A percentile compares a stretch with the other conserved stretches of the same genome.
These are phyloP conservation scores for Eurotiales sp. DNA, from an alignment of 2,329 filamentous ascomycete genomes.

Conservation along the genomic window DNA sequence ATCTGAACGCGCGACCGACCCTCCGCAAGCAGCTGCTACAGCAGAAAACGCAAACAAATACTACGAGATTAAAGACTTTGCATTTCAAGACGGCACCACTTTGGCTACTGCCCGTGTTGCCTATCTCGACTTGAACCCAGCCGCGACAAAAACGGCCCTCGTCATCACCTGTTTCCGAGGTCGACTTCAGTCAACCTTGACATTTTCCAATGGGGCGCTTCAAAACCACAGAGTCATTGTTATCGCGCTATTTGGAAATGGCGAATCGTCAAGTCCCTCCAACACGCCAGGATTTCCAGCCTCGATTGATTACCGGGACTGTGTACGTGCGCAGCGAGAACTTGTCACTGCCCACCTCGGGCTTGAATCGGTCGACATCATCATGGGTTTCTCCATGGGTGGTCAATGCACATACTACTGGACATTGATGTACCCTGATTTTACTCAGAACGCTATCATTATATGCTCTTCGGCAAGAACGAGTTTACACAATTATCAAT, in stretches of 20 bases:
- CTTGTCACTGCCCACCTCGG: constrained; percentile 36
- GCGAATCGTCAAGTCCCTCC: constrained; percentile 47
- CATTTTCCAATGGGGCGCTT: constrained; percentile 43
- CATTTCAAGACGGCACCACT: constrained; percentile 34
- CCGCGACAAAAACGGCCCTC: constrained; percentile 38
- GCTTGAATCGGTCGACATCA: constrained; percentile 35
- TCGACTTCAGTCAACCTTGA: constrained; percentile 47
- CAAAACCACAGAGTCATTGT: constrained; percentile 43
- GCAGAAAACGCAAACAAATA: constrained; percentile 17
- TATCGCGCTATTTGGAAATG: constrained; percentile 47
- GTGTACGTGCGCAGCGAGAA: constrained; percentile 41
- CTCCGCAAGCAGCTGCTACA: not conserved
- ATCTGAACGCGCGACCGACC: not conserved
- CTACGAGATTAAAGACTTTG: constrained; percentile 35
- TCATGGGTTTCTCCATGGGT: constrained; percentile 51
- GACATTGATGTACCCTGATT: constrained; percentile 42
- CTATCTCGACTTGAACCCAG: constrained; percentile 43
- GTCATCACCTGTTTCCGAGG: constrained; percentile 56
- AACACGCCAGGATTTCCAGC: constrained; percentile 40
- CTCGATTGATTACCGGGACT: constrained; percentile 41
- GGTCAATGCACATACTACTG: constrained; percentile 49
- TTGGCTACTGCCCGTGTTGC: constrained; percentile 32
- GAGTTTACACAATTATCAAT: constrained; percentile 46
- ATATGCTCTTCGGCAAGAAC: constrained; percentile 48
- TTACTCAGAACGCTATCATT: constrained; percentile 38